Conservation (phyloP, 2,329 filamentous ascomycete genomes). For the Botrytis fragariae region DNA sequence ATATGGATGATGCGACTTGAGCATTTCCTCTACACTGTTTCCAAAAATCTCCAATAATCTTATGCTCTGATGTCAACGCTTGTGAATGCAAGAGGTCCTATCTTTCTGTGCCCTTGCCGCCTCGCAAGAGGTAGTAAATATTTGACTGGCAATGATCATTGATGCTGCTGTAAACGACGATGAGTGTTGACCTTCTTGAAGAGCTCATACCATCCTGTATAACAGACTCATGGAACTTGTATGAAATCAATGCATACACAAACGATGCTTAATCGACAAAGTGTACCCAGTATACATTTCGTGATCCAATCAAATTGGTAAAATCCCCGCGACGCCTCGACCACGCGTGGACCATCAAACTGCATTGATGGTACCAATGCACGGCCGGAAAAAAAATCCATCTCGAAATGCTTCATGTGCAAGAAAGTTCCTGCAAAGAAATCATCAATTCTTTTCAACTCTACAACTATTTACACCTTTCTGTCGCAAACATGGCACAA, state of each 20-base stretch:
- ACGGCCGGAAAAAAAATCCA: slow-evolving; percentile 21
- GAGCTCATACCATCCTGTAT: neutral
- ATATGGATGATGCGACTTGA: neutral
- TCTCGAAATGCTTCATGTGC: slow-evolving; percentile 12
- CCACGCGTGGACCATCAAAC: neutral
- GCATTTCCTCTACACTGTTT: neutral
- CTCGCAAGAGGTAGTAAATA: neutral
- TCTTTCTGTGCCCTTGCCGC: neutral
- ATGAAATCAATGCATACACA: neutral
- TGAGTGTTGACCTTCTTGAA: neutral
- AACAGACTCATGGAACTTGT: neutral
- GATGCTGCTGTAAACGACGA: neutral
- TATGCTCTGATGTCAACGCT: neutral
- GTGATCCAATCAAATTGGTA: neutral
- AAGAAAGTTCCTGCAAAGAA: slow-evolving; percentile 9
- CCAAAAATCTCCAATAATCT: neutral
- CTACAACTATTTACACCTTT: neutral
- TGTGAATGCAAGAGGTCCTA: neutral
- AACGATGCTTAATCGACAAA: neutral
- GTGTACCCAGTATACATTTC: neutral
- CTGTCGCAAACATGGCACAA: slow-evolving; percentile 20
- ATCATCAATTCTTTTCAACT: neutral
- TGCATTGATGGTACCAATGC: slow-evolving; percentile 13
- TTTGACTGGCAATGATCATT: neutral
- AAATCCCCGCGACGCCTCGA: neutral